These are phyloP conservation scores for Inonotus obliquus DNA, from an alignment of 1,284 basidiomycete species.

Conservation along the genomic window DNA sequence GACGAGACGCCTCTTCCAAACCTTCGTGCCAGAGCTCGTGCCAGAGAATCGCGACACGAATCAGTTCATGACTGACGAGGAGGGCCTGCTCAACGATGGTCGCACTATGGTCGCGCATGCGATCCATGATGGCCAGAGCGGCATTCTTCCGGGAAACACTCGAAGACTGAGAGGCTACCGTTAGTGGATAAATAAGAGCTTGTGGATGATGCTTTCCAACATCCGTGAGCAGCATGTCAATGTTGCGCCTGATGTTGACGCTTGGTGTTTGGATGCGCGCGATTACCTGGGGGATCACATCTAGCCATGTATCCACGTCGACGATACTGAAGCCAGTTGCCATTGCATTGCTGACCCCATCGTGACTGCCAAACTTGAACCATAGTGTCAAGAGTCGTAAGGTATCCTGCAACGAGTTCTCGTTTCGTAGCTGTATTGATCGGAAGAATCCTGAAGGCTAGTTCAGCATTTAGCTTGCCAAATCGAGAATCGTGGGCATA, in stretches of 20 bases:
- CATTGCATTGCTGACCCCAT: conserved; percentile 90
- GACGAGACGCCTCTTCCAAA: conserved; percentile 93
- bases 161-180: conserved; percentile 96
- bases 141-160: conserved; percentile 80
- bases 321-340: conserved; percentile 85
- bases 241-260: conserved; percentile 82
- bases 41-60: conserved; percentile 98
- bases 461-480: background rate
- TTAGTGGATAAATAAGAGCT: conserved; percentile 96
- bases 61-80: conserved; percentile 91
- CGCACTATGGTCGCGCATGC: conserved; percentile 91
- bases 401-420: conserved; percentile 94
- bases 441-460: conserved; percentile 79
- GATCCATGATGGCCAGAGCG: conserved; percentile 86
- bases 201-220: conserved; percentile 97
- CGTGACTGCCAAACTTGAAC: conserved; percentile 97
- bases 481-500: conserved; percentile 26
- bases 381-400: conserved; percentile 92
- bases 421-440: conserved; percentile 87
- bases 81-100: conserved; percentile 91
- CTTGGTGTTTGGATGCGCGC: conserved; percentile 97
- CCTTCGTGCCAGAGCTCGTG: conserved; percentile 99
- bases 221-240: conserved; percentile 86
- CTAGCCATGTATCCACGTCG: conserved; percentile 97
- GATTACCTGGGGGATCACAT: conserved; percentile 98